Evolutionary conservation across 2,329 filamentous ascomycete genomes (phyloP), one percentile per base, ranked within the genome.

Genomic region (Pyricularia sp.): DNA sequence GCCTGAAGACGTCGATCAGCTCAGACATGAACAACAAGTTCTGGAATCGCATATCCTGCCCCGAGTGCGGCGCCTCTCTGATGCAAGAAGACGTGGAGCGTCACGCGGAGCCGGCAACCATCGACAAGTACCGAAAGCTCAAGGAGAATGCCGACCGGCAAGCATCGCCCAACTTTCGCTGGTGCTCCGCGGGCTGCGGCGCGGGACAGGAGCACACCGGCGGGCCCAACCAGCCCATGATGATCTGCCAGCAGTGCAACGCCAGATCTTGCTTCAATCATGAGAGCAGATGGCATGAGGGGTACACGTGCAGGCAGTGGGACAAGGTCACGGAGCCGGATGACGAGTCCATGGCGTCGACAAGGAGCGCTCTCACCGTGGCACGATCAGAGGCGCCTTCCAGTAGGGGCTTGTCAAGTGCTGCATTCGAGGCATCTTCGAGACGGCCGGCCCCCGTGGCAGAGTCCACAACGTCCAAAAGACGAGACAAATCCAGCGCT

Each of bases 161-260:
- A 23, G 73, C 76, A 25, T 75, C 81, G 1, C 76, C 79, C 0
- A 81, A 81, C 36, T 88, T 86, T 71, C 74, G 81, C 17, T 86
- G 84, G 82, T 89, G 86, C 71, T 79, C 85, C 1, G 76, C 83
- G 0, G 78, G 77, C 2, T 89, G 86, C 72, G 79, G 77, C 10
- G 81, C 79, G 0, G 85, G 86, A 0, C 85, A 88, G 71, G 77
- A 86, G 2, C 85, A 87, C 65, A 77, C 78, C 1, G 78, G 74
- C 3, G 81, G 81, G 20, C 69, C 72, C 1, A 73, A 72, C 1
- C 77, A 79, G 3, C 79, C 82, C 0, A 82, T 81, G 23, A 79
- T 82, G 58, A 78, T 76, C 20, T 83, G 83, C 73, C 72, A 76
- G 63, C 71, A 74, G 61, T 83, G 83, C 69, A 69, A 69, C 4